Evolutionary conservation across 2,329 filamentous ascomycete species (phyloP), one percentile per base, ranked within the genome.

Genomic region (Ceratocystis eucalypticola): DNA sequence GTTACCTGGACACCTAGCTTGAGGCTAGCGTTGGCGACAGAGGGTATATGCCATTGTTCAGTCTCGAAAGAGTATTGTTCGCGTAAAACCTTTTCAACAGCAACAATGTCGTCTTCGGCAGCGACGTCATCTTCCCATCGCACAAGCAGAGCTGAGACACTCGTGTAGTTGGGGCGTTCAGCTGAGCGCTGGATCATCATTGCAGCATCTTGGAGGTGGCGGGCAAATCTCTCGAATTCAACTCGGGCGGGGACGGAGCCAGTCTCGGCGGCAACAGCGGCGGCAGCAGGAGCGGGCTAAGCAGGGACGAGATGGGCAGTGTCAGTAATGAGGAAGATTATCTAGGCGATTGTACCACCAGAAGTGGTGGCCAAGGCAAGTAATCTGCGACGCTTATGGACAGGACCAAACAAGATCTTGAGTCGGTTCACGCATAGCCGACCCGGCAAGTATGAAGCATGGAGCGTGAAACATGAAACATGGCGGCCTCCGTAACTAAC

Each of bases 201-300:
- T 69, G 84, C 84, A 62, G 84, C 84, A 79, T 87, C 84, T 72
- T 87, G 84, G 57, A 87, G 79, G 75, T 87, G 84, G 61, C 84
- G 80, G 68, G 84, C 84, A 72, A 87, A 87, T 65, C 82, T 80
- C 74, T 87, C 84, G 74, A 87, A 87, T 71, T 86, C 84, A 74
- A 83, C 80, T 70, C 82, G 80, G 59, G 67, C 68, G 44, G 61
- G 68, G 8, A 68, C 62, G 22, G 66, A 46, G 28, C 66, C 62
- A 17, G 67, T 66, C 50, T 68, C 67, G 20, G 65, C 37, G 64
- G 57, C 64, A 37, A 50, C 28, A 41, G 48, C 17, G 12, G 66
- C n/a, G 28, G 53, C 57, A 41, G 63, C 33, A 46, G 37, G 46
- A 48, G 63, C 46, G 37, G 66, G 48, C 66, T 66, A 62, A 7